A percentile compares a stretch with the other conserved stretches of the same genome.
These are phyloP conservation scores for Chalaropsis ovoidea DNA, from an alignment of 2,329 filamentous ascomycete species.

Conservation along the genomic window DNA sequence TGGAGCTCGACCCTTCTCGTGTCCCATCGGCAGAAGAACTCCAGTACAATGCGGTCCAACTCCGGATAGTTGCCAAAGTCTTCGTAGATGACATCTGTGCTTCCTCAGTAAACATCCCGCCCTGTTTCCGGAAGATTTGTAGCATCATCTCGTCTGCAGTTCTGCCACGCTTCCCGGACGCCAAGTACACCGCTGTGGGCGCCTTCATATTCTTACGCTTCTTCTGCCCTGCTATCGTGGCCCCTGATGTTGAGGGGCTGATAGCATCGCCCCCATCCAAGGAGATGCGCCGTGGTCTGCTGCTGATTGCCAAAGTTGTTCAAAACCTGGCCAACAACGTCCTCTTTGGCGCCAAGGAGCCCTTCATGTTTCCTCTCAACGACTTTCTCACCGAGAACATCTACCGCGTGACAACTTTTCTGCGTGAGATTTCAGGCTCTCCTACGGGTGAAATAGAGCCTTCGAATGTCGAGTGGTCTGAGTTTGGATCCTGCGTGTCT, in stretches of 20 bases:
- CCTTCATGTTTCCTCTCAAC: slow-evolving; percentile 62
- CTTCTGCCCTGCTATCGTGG: slow-evolving; percentile 62
- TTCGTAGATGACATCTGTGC: slow-evolving; percentile 62
- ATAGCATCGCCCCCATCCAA: slow-evolving; percentile 52
- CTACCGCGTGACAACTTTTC: slow-evolving; percentile 55
- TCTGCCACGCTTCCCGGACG: slow-evolving; percentile 53
- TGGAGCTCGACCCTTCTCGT: slow-evolving; percentile 56
- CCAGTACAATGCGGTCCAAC: slow-evolving; percentile 54
- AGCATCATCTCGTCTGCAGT: slow-evolving; percentile 58
- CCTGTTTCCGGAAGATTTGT: slow-evolving; percentile 57
- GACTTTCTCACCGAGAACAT: slow-evolving; percentile 60
- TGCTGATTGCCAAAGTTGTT: slow-evolving; percentile 61
- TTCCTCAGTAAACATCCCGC: slow-evolving; percentile 50
- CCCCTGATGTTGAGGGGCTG: slow-evolving; percentile 57
- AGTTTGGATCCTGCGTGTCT: slow-evolving; percentile 61
- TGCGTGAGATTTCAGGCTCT: slow-evolving; percentile 55
- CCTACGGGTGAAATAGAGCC: slow-evolving; percentile 39
- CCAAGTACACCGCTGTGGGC: slow-evolving; percentile 61
- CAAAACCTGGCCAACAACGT: slow-evolving; percentile 65
- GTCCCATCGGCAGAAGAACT: slow-evolving; percentile 52
- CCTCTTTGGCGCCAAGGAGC: slow-evolving; percentile 60
- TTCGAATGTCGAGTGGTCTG: slow-evolving; percentile 44
- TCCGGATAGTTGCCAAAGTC: slow-evolving; percentile 57
- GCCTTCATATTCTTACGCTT: slow-evolving; percentile 63
- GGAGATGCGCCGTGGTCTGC: slow-evolving; percentile 56